Percentiles rank a stretch among this genome's conserved stretches.
Conservation (phyloP, 805 yeast species). For the Kuraishia molischiana region DNA sequence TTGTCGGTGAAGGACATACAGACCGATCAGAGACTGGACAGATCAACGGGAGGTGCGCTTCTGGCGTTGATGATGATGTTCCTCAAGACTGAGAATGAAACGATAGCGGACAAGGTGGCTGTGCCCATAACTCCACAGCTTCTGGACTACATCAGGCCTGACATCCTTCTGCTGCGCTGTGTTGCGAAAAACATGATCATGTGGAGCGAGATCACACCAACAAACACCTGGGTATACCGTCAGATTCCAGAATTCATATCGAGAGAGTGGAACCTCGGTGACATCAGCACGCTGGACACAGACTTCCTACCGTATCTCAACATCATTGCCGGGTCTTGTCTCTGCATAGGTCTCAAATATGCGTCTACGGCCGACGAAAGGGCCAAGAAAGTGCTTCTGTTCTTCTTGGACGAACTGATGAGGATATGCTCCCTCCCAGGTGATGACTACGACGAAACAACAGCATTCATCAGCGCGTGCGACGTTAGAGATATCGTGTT, state of each 20-base stretch:
- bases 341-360: conserved; percentile 64
- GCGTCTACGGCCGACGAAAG: conserved; percentile 56
- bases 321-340: conserved; percentile 63
- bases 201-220: conserved; percentile 56
- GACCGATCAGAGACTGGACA: conserved; percentile 45
- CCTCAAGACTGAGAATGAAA: conserved; percentile 50
- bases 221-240: conserved; percentile 43
- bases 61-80: conserved; percentile 69
- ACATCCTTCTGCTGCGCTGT: conserved; percentile 55
- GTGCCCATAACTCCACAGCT: conserved; percentile 52
- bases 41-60: conserved; percentile 64
- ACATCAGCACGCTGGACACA: conserved; percentile 31
- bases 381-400: conserved; percentile 47
- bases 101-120: conserved; percentile 50
- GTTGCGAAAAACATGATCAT: conserved; percentile 54
- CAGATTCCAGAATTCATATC: conserved; percentile 43
- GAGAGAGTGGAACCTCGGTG: conserved; percentile 11
- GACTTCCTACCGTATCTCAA: conserved; percentile 56
- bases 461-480: conserved; percentile 44
- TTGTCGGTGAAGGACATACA: conserved; percentile 52
- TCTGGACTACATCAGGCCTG: conserved; percentile 72
- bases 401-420: conserved; percentile 43
- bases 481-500: conserved; percentile 50
- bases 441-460: conserved; percentile 43
- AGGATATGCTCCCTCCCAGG: conserved; percentile 30